Conservation (phyloP, 176 grass and related monocot genomes). For the Triticum dicoccoides region DNA sequence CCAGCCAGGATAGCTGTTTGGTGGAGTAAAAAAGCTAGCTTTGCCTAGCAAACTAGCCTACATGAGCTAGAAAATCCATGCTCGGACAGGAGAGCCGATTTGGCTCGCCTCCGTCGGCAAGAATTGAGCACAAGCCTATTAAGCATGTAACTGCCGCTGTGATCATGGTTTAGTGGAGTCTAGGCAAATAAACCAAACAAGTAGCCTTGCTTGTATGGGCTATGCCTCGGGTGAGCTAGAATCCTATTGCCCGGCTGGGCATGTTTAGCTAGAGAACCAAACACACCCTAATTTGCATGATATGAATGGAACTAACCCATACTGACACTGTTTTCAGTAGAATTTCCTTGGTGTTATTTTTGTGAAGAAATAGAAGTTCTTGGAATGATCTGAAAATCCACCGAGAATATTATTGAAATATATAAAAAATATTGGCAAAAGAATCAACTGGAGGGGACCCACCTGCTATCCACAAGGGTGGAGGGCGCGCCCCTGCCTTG, state of each 20-base stretch:
- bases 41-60: neutral
- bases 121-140: neutral
- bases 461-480: no score
- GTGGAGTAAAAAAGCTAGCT: neutral
- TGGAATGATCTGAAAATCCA: no score
- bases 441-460: no score
- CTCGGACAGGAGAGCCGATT: neutral
- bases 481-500: no score
- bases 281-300: no score
- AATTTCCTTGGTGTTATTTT: no score
- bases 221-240: neutral
- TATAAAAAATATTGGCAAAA: no score
- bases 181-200: neutral
- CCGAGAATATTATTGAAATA: no score
- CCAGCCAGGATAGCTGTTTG: neutral
- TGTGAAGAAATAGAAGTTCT: no score
- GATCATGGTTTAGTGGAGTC: neutral
- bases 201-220: neutral
- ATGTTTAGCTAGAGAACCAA: neutral
- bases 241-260: neutral
- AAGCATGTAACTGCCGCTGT: neutral
- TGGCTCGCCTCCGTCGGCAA: neutral
- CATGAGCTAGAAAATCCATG: neutral
- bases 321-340: no score
- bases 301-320: no score